phyloP scores from a whole-genome alignment of 2,329 filamentous ascomycete species.

The Colletotrichum tamarilloi region DNA sequence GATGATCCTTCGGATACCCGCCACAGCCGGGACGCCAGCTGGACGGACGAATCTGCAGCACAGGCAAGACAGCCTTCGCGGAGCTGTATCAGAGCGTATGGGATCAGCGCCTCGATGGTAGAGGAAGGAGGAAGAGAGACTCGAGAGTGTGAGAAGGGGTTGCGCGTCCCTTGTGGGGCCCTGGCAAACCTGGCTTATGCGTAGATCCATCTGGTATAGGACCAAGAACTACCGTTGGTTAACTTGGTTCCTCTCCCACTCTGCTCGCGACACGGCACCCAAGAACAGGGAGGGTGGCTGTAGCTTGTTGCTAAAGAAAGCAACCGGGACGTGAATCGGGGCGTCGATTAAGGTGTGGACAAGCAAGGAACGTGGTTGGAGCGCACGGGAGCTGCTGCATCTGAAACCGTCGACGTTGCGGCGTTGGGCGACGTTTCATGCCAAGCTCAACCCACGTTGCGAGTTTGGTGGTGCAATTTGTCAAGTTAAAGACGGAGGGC shows the following conservation, averaged over 20 bases:
- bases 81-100: conserved; percentile 35
- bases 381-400: conserved; percentile 34
- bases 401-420: conserved; percentile 36
- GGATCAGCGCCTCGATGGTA: conserved; percentile 22
- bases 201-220: conserved; percentile 27
- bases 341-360: conserved; percentile 31
- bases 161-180: conserved; percentile 36
- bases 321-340: conserved; percentile 30
- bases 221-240: not conserved
- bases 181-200: conserved; percentile 28
- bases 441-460: conserved; percentile 32
- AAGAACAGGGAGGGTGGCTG: conserved; percentile 29
- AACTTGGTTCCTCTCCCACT: not conserved
- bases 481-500: conserved; percentile 2
- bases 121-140: conserved; percentile 23
- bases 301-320: conserved; percentile 33
- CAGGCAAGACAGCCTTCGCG: conserved; percentile 29
- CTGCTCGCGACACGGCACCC: not conserved
- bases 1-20: conserved; percentile 17
- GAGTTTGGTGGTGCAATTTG: conserved; percentile 26
- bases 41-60: conserved; percentile 15
- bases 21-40: conserved; percentile 12
- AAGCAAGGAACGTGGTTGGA: conserved; percentile 35
- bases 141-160: conserved; percentile 22
- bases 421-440: conserved; percentile 35